Percentiles rank a stretch among this genome's conserved stretches.
Evolutionary conservation across 768 basidiomycete species (phyloP).

Genomic region (Coprinopsis marcescibilis): DNA sequence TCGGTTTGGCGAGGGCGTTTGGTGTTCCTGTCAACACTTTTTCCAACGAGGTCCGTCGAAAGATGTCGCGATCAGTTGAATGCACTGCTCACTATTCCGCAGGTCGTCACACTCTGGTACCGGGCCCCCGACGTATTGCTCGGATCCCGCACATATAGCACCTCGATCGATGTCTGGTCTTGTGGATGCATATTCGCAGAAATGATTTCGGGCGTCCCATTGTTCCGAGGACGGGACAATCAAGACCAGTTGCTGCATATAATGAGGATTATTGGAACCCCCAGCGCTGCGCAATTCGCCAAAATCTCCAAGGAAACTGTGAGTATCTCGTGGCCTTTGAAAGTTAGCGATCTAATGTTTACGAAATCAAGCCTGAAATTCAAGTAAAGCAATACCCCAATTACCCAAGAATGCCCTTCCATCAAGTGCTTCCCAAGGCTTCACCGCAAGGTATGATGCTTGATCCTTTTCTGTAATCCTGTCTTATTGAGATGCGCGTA

Average conservation of each 20-base stretch:
- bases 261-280: conserved; percentile 95
- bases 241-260: conserved; percentile 97
- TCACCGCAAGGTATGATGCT: conserved; percentile 66
- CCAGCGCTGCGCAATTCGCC: conserved; percentile 78
- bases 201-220: conserved; percentile 96
- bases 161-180: conserved; percentile 98
- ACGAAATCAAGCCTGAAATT: conserved; percentile 64
- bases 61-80: not conserved
- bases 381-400: conserved; percentile 80
- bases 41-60: conserved; percentile 74
- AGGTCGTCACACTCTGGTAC: conserved; percentile 99
- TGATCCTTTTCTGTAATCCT: not conserved
- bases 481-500: conserved; percentile 19
- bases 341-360: not conserved
- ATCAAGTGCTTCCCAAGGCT: conserved; percentile 80
- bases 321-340: conserved; percentile 19
- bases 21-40: conserved; percentile 99
- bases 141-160: conserved; percentile 95
- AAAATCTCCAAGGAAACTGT: conserved; percentile 91
- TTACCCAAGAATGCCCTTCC: conserved; percentile 78
- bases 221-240: conserved; percentile 96
- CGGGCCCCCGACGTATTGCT: conserved; percentile 96
- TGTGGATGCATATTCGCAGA: conserved; percentile 99
- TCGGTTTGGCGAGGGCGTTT: conserved; percentile 94
- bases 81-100: conserved; percentile 7